Evolutionary conservation across 352 stramenopile species (phyloP).

Genomic region (Phytopythium oedochilum): DNA sequence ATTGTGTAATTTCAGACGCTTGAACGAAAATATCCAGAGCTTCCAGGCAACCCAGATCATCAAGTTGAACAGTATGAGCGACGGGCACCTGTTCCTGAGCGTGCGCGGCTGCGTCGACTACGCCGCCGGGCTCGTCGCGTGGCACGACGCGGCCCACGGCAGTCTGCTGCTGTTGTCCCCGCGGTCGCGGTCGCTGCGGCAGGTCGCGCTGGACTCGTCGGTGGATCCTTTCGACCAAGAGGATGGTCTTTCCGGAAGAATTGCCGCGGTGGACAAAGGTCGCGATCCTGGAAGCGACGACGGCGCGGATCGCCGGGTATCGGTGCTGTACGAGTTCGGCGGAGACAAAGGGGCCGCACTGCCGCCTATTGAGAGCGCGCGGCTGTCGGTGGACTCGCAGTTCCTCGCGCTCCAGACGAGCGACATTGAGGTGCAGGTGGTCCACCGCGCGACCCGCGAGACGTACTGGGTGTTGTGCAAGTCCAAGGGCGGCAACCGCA

Average conservation of each 20-base stretch:
- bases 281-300: neutral
- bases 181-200: slow-evolving; percentile 22
- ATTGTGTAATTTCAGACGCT: too few relatives aligned
- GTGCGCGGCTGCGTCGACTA: slow-evolving; percentile 41
- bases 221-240: slow-evolving; percentile 12
- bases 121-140: slow-evolving; percentile 16
- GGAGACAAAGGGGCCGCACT: neutral
- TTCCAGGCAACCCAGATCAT: too few relatives aligned
- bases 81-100: slow-evolving; percentile 60
- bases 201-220: slow-evolving; percentile 38
- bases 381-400: slow-evolving; percentile 57
- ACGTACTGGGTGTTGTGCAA: slow-evolving; percentile 74
- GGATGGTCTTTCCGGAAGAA: neutral
- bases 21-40: too few relatives aligned
- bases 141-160: slow-evolving; percentile 53
- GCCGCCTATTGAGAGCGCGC: slow-evolving; percentile 27
- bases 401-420: slow-evolving; percentile 77
- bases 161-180: slow-evolving; percentile 46
- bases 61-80: slow-evolving; percentile 31
- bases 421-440: slow-evolving; percentile 78
- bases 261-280: neutral
- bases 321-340: slow-evolving; percentile 1
- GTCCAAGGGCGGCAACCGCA: slow-evolving; percentile 55
- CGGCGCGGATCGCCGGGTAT: neutral
- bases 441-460: slow-evolving; percentile 34